Evolutionary conservation across 2,329 filamentous ascomycete species (phyloP).

Genomic region (Lachnum nothofagi): DNA sequence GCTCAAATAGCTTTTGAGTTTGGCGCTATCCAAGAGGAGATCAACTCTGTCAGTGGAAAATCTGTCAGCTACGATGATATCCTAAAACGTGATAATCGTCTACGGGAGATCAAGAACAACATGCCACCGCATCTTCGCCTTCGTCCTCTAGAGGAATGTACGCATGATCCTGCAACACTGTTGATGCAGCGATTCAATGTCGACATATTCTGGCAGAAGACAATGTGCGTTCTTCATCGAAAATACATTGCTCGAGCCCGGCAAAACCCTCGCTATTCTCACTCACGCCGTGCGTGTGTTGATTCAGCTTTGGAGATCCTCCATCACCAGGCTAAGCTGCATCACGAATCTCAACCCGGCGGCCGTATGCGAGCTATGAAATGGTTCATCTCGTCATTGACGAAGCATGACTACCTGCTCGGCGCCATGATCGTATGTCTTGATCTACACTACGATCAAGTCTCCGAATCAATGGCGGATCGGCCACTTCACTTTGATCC

Average conservation of each 20-base stretch:
- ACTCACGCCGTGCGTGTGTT: constrained; percentile 77
- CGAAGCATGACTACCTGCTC: constrained; percentile 78
- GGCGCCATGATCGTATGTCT: constrained; percentile 79
- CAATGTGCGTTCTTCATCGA: constrained; percentile 81
- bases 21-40: constrained; percentile 65
- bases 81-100: constrained; percentile 54
- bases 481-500: constrained; percentile 40
- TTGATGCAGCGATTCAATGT: constrained; percentile 81
- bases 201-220: constrained; percentile 82
- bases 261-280: constrained; percentile 73
- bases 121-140: constrained; percentile 77
- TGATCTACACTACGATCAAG: constrained; percentile 68
- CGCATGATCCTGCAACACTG: constrained; percentile 73
- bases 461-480: constrained; percentile 33
- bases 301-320: constrained; percentile 82
- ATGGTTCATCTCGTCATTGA: constrained; percentile 74
- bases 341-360: constrained; percentile 66
- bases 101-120: constrained; percentile 58
- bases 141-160: constrained; percentile 66
- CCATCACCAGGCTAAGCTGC: constrained; percentile 68
- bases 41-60: constrained; percentile 48
- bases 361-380: constrained; percentile 68
- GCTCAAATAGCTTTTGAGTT: constrained; percentile 58
- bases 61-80: constrained; percentile 60
- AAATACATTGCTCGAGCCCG: constrained; percentile 77